These are phyloP conservation scores for Sonneratia alba DNA, from an alignment of 345 rosid genomes.

Conservation along the genomic window DNA sequence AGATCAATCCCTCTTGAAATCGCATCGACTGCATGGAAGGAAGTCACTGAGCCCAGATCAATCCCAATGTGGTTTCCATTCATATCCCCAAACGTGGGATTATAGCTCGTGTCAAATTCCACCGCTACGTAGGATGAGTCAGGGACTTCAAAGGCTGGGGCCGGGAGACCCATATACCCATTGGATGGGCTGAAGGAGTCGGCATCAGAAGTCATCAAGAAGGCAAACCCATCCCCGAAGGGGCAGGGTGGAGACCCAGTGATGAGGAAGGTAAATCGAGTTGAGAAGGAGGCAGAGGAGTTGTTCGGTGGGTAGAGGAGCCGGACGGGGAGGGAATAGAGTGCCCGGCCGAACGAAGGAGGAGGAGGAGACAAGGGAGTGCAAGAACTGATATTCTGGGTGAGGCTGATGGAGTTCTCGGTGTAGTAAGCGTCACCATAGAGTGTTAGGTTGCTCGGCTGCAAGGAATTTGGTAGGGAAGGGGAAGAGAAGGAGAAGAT, in stretches of 20 bases:
- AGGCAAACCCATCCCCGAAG: constrained; percentile 67
- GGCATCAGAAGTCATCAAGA: constrained; percentile 67
- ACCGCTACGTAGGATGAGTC: constrained; percentile 58
- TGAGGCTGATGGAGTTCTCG: constrained; percentile 49
- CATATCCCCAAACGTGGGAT: constrained; percentile 47
- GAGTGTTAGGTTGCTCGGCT: constrained; percentile 46
- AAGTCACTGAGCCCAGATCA: constrained; percentile 39
- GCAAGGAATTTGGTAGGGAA: constrained; percentile 20
- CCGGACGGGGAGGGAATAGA: constrained; percentile 45
- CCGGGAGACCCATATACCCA: constrained; percentile 65
- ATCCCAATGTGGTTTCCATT: constrained; percentile 60
- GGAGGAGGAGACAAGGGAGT: constrained; percentile 21
- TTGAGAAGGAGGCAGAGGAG: constrained; percentile 50
- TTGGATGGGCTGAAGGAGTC: constrained; percentile 51
- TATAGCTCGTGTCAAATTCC: constrained; percentile 61
- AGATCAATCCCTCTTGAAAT: constrained; percentile 47
- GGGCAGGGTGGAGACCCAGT: constrained; percentile 43
- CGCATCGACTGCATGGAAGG: constrained; percentile 49
- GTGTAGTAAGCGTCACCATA: constrained; percentile 55
- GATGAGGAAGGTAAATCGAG: constrained; percentile 61
- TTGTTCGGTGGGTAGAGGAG: constrained; percentile 44
- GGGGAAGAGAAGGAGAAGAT: constrained; percentile 16
- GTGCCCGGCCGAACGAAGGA: constrained; percentile 47
- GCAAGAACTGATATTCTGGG: constrained; percentile 44
- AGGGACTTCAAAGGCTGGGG: constrained; percentile 23